Conservation (phyloP, 2,329 filamentous ascomycete species). For the Myotisia sp. region DNA sequence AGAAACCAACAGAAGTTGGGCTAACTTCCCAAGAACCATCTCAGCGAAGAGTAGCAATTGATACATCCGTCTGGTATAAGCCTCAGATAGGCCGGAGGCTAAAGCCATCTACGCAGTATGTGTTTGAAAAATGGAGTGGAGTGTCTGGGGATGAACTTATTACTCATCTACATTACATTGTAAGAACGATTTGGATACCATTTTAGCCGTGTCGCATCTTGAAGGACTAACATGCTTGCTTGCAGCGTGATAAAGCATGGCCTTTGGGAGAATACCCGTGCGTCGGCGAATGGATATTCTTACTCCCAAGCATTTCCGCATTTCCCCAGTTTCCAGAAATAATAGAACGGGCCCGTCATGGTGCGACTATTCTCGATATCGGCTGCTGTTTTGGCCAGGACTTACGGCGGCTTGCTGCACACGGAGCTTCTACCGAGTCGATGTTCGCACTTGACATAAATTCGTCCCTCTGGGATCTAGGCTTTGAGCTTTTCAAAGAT, state of each 20-base stretch:
- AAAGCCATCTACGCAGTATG: slow-evolving; percentile 1
- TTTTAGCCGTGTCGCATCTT: no score
- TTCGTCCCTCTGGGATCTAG: slow-evolving; percentile 40
- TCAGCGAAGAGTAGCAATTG: slow-evolving; percentile 1
- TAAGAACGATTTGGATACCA: slow-evolving; percentile 2
- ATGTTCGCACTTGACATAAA: slow-evolving; percentile 40
- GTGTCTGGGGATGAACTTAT: slow-evolving; percentile 2
- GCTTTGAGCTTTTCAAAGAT: slow-evolving; percentile 52
- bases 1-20: no score
- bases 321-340: slow-evolving; percentile 7
- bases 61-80: slow-evolving; percentile 4
- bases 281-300: slow-evolving; percentile 4
- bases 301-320: slow-evolving; percentile 2
- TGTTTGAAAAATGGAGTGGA: slow-evolving; percentile 4
- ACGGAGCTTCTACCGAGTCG: slow-evolving; percentile 36
- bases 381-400: slow-evolving; percentile 40
- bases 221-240: no score
- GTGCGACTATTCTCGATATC: slow-evolving; percentile 31
- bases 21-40: neutral
- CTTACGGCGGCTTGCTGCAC: slow-evolving; percentile 36
- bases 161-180: slow-evolving; percentile 3
- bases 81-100: slow-evolving; percentile 3
- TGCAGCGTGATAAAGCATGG: slow-evolving; percentile 5
- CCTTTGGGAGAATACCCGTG: slow-evolving; percentile 3
- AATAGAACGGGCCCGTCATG: slow-evolving; percentile 4